A percentile compares a stretch with the other conserved stretches of the same genome.
Evolutionary conservation across 169 alveolate genomes (phyloP).

Genomic region (Theileria parva): DNA sequence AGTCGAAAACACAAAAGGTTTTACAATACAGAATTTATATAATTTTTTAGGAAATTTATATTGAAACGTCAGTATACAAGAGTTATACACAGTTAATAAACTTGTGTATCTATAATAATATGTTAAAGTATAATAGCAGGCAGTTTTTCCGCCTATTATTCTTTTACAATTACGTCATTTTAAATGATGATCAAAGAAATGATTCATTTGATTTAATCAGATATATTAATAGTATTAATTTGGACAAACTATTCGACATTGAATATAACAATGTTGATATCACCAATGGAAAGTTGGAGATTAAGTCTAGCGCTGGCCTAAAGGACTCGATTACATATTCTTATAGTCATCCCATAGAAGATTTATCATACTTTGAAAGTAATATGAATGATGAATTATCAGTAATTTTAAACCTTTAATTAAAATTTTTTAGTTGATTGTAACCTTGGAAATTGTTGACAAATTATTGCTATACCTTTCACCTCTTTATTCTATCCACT

Average conservation of each 20-base stretch:
- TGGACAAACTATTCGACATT: neutral
- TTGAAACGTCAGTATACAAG: neutral
- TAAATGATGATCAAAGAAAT: neutral
- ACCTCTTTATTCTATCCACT: conserved; percentile 27
- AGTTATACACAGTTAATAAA: neutral
- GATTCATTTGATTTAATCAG: neutral
- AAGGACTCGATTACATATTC: neutral
- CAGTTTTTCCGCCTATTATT: conserved; percentile 45
- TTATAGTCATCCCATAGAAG: neutral
- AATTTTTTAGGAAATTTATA: neutral
- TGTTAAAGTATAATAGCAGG: conserved; percentile 27
- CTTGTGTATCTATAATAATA: conserved; percentile 51
- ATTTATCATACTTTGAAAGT: neutral
- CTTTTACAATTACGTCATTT: neutral
- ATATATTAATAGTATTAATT: no score
- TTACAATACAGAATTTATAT: no score
- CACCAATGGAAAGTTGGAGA: neutral
- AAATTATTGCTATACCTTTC: conserved; percentile 40
- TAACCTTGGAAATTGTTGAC: conserved; percentile 48
- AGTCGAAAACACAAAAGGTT: neutral
- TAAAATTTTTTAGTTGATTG: conserved; percentile 13
- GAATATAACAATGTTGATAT: neutral
- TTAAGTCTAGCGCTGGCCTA: no score
- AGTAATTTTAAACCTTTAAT: neutral
- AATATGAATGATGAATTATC: neutral